These are phyloP conservation scores for Amoebophrya sp. DNA, from an alignment of 169 alveolate species.

Conservation along the genomic window DNA sequence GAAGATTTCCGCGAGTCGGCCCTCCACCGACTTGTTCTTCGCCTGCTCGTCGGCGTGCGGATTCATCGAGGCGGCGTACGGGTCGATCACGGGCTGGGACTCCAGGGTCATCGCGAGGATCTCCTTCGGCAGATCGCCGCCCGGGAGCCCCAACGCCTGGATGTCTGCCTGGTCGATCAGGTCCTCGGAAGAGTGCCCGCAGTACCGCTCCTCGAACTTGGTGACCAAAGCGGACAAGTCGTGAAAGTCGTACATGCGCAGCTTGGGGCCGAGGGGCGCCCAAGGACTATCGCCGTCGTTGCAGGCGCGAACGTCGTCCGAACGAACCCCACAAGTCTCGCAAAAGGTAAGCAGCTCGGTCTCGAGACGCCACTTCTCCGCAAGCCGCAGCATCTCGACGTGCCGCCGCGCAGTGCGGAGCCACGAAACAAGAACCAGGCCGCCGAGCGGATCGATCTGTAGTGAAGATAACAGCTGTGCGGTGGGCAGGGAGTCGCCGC, in stretches of 20 bases:
- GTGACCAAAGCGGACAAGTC: background rate
- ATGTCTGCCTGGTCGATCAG: background rate
- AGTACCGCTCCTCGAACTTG: background rate
- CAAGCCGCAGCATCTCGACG: background rate
- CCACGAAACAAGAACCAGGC: background rate
- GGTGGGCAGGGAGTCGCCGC: too few relatives aligned
- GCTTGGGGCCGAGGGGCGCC: background rate
- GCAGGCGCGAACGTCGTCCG: background rate
- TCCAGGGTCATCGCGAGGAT: background rate
- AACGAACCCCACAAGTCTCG: background rate
- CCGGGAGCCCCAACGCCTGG: background rate
- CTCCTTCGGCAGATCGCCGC: background rate
- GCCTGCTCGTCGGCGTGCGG: background rate
- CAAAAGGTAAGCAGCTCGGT: background rate
- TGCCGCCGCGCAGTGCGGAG: background rate
- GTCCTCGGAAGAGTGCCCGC: background rate
- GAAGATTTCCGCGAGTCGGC: background rate
- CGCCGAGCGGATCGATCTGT: background rate
- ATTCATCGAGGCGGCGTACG: background rate
- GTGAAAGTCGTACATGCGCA: background rate
- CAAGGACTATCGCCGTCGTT: background rate
- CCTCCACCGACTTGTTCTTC: background rate
- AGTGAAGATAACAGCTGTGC: too few relatives aligned
- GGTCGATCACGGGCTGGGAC: background rate
- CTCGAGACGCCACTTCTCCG: background rate